A percentile compares a stretch with the other conserved stretches of the same genome.
Conservation (phyloP, 2,329 filamentous ascomycete genomes). For the Calonectria leucothoes region DNA sequence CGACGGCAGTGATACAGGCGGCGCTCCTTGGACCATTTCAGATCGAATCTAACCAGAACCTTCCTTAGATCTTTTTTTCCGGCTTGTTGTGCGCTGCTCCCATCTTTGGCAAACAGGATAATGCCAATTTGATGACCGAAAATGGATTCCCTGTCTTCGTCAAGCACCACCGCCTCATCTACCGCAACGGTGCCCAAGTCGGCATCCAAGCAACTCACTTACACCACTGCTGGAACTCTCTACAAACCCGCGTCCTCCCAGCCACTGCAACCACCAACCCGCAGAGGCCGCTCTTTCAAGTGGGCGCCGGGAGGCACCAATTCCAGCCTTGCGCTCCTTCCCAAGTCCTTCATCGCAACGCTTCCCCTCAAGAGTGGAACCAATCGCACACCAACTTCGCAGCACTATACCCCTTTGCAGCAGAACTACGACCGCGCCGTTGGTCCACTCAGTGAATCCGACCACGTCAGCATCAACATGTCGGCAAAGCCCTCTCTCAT, state of each 20-base stretch:
- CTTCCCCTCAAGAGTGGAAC: conserved; percentile 46
- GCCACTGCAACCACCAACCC: conserved; percentile 62
- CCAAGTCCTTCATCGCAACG: conserved; percentile 50
- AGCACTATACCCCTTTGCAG: conserved; percentile 63
- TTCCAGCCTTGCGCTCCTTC: conserved; percentile 49
- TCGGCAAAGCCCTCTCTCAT: conserved; percentile 40
- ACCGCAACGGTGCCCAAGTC: conserved; percentile 35
- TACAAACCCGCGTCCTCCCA: conserved; percentile 61
- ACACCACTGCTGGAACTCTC: conserved; percentile 68
- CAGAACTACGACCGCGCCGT: conserved; percentile 66
- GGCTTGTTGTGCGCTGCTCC: conserved; percentile 27
- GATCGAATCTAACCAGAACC: conserved; percentile 43
- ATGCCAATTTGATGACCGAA: conserved; percentile 31
- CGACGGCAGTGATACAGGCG: conserved; percentile 16
- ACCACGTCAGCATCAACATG: conserved; percentile 42
- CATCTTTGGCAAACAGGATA: conserved; percentile 33
- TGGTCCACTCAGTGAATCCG: conserved; percentile 50
- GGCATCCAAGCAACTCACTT: conserved; percentile 53
- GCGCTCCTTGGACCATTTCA: conserved; percentile 25
- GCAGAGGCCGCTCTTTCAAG: conserved; percentile 61
- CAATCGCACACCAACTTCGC: conserved; percentile 34
- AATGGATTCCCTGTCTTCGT: conserved; percentile 47
- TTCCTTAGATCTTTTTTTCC: conserved; percentile 41
- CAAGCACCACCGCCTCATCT: conserved; percentile 36
- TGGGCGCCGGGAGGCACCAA: conserved; percentile 46